Conservation (phyloP, 306 rosid genomes). For the Citrullus colocynthis region DNA sequence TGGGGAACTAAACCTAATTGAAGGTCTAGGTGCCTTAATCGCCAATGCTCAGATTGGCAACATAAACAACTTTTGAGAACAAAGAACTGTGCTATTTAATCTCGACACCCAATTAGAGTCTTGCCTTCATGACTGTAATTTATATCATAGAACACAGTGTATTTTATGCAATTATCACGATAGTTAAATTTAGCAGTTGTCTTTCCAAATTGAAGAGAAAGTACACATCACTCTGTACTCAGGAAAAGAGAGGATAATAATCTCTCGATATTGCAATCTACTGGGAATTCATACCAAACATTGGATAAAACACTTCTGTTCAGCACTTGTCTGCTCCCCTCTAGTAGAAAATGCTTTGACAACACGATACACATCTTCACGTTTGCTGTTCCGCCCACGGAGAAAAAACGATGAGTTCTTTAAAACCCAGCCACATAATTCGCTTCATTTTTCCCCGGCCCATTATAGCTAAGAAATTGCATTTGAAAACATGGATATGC, state of each 20-base stretch:
- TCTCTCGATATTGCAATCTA: neutral
- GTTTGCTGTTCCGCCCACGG: conserved; percentile 47
- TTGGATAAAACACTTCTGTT: conserved; percentile 51
- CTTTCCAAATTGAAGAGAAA: neutral
- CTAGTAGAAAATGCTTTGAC: conserved; percentile 57
- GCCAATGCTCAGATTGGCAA: neutral
- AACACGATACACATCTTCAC: conserved; percentile 77
- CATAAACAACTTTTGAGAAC: neutral
- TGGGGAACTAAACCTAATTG: neutral
- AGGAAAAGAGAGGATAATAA: neutral
- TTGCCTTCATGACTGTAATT: neutral
- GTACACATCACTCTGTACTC: neutral
- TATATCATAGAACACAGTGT: neutral
- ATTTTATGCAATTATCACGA: neutral
- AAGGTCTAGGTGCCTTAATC: neutral
- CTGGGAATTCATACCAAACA: conserved; percentile 44
- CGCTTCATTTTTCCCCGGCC: neutral
- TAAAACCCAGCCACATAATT: neutral
- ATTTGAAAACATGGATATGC: neutral
- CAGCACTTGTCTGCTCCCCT: conserved; percentile 65
- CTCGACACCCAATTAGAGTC: neutral
- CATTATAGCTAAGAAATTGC: neutral
- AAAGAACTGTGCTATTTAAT: neutral
- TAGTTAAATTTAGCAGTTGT: neutral
- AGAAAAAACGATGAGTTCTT: conserved; percentile 1